phyloP scores from a whole-genome alignment of 192 early-diverging fungal species.

The Coemansia reversa region DNA sequence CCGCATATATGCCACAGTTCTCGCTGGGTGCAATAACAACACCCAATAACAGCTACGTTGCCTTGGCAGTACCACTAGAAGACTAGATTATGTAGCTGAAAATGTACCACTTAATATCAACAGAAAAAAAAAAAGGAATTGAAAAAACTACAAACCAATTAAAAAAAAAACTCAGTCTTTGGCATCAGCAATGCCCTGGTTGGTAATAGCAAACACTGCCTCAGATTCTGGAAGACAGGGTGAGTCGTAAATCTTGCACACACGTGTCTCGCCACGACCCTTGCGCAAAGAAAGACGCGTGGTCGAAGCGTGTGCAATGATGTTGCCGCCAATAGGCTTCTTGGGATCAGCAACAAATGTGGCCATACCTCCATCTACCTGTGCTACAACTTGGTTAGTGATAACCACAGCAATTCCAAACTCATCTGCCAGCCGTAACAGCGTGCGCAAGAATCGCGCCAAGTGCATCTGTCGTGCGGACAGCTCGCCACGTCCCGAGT shows the following conservation, averaged over 20 bases:
- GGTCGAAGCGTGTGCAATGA: slow-evolving; percentile 97
- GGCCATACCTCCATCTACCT: slow-evolving; percentile 81
- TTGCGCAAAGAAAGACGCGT: slow-evolving; percentile 92
- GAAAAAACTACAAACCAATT: slow-evolving; percentile 3
- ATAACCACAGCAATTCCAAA: slow-evolving; percentile 97
- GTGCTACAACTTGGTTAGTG: slow-evolving; percentile 97
- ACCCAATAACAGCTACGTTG: not conserved
- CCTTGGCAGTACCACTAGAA: slow-evolving; percentile 34
- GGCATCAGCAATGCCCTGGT: slow-evolving; percentile 86
- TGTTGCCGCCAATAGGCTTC: slow-evolving; percentile 98
- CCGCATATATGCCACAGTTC: slow-evolving; percentile 50
- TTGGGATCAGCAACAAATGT: slow-evolving; percentile 91
- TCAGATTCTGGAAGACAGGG: slow-evolving; percentile 92
- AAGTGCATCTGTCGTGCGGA: slow-evolving; percentile 93
- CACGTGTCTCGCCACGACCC: slow-evolving; percentile 84
- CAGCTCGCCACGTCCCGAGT: slow-evolving; percentile 91
- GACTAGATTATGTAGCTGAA: not conserved
- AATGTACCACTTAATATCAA: not conserved
- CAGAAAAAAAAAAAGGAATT: not conserved
- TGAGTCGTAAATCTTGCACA: slow-evolving; percentile 97
- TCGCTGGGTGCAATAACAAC: slow-evolving; percentile 23
- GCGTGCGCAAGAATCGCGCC: slow-evolving; percentile 81
- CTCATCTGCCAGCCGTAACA: slow-evolving; percentile 91
- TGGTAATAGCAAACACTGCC: slow-evolving; percentile 86
- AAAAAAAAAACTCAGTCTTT: slow-evolving; percentile 60